Conservation (phyloP, 352 stramenopile species). For the Globisporangium orthogonon region DNA sequence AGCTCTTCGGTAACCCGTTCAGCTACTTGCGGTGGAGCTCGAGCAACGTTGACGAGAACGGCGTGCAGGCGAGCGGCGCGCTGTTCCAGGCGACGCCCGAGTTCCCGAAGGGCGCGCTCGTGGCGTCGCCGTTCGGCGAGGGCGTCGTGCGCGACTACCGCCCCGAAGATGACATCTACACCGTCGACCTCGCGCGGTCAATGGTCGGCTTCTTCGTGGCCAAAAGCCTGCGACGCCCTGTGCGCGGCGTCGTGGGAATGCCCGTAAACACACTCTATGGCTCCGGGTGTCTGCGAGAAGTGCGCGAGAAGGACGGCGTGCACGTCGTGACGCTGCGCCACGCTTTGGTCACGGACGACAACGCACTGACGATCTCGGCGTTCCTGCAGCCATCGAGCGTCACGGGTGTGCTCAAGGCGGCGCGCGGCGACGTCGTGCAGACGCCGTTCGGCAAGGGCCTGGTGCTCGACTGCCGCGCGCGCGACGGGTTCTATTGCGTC, state of each 20-base stretch:
- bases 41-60: constrained; percentile 12
- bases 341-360: constrained; percentile 21
- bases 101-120: constrained; percentile 41
- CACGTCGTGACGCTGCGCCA: constrained; percentile 68
- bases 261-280: constrained; percentile 66
- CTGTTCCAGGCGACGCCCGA: constrained; percentile 9
- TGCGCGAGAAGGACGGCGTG: constrained; percentile 57
- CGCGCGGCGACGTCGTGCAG: constrained; percentile 66
- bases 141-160: constrained; percentile 46
- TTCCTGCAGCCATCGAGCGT: constrained; percentile 60
- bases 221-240: constrained; percentile 18
- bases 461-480: constrained; percentile 53
- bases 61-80: constrained; percentile 7
- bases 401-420: constrained; percentile 48
- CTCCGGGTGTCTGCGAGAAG: constrained; percentile 49
- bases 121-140: constrained; percentile 64
- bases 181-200: constrained; percentile 29
- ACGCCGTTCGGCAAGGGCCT: constrained; percentile 75
- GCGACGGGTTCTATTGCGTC: constrained; percentile 64
- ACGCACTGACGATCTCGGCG: constrained; percentile 34
- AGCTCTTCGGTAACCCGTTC: constrained; percentile 65
- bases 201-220: constrained; percentile 51
- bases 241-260: constrained; percentile 49
- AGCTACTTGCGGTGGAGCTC: constrained; percentile 53
- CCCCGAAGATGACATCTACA: constrained; percentile 43